Base-by-base conservation (phyloP, 2,329 filamentous ascomycete species). In the Mycosphaerelloides madeirae region DNA sequence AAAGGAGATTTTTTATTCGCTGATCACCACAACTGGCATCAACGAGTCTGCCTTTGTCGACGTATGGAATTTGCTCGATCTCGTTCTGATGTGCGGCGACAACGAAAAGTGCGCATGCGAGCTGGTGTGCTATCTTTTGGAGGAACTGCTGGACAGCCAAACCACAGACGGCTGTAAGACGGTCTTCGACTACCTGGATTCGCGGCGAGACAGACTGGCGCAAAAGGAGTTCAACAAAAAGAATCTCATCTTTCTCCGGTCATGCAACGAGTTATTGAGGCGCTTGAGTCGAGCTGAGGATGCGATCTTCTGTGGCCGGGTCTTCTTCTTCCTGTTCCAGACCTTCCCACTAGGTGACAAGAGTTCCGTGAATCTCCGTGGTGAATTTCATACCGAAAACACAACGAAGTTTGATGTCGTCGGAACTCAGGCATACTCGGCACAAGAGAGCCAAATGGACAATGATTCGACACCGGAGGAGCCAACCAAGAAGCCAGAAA, bases 291-390 rank as follows among this genome's bases (percentile, higher is more conserved):
- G 93, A 44, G 91, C 93, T 3, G 90, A 97, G 65, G 93, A 98
- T 66, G 94, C 93, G 0, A 89, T 94, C 1, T 98, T 99, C 64
- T 98, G 93, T 61, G 93, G 93, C 13, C 80, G 93, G 31, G 93
- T 99, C 19, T 97, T 97, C 67, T 96, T 98, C 53, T 99, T 96
- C 67, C 80, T 98, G 63, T 98, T 97, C 67, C 93, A 98, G 65
- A 95, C 89, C 65, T 97, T 98, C 60, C 93, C 93, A 1, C 75
- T 98, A 0, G 91, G 91, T 25, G 94, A 98, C 67, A 93, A 91
- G 64, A 97, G 93, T 64, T 96, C 93, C 0, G 93, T 98, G 38
- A 99, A 99, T 61, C 75, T 97, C 31, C 81, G 93, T 40, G 93
- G 93, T 56, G 91, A 97, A 69, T 99, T 93, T 56, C 93, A 99